Evolutionary conservation across 2,329 filamentous ascomycete genomes (phyloP).

Genomic region (Parascedosporium putredinis): DNA sequence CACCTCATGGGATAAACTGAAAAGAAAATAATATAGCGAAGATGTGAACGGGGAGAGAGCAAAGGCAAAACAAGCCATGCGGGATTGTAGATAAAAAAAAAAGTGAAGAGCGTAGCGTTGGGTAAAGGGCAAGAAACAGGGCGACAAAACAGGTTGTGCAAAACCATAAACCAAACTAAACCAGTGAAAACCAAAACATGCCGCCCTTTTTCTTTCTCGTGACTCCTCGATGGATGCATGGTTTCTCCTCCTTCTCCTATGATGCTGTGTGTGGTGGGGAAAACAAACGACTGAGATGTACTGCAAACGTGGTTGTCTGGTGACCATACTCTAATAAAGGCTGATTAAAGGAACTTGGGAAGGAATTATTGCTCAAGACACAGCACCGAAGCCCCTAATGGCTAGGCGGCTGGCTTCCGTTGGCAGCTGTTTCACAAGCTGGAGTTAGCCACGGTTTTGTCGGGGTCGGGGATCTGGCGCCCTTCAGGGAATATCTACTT

Average conservation of each 20-base stretch:
- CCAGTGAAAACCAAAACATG: slow-evolving; percentile 1
- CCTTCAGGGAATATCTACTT: slow-evolving; percentile 10
- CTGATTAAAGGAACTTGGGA: slow-evolving; percentile 4
- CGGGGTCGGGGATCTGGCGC: background rate
- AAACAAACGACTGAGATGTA: slow-evolving; percentile 3
- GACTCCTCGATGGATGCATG: slow-evolving; percentile 9
- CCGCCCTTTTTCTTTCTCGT: slow-evolving; percentile 7
- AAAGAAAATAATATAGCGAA: background rate
- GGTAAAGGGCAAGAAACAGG: background rate
- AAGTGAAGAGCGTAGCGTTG: no score
- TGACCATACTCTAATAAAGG: slow-evolving; percentile 3
- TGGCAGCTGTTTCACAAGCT: slow-evolving; percentile 8
- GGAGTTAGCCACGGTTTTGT: background rate
- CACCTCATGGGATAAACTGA: background rate
- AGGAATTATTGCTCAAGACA: background rate
- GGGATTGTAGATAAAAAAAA: no score
- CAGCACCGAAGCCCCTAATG: background rate
- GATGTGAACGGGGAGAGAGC: background rate
- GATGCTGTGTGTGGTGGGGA: slow-evolving; percentile 3
- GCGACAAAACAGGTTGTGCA: background rate
- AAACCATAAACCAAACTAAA: background rate
- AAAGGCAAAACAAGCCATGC: no score
- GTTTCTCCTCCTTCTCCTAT: slow-evolving; percentile 2
- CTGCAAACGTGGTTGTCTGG: slow-evolving; percentile 1
- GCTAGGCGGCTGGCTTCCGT: slow-evolving; percentile 11